Conservation (phyloP, 108 stramenopile genomes). For the Conticribra weissflogii region DNA sequence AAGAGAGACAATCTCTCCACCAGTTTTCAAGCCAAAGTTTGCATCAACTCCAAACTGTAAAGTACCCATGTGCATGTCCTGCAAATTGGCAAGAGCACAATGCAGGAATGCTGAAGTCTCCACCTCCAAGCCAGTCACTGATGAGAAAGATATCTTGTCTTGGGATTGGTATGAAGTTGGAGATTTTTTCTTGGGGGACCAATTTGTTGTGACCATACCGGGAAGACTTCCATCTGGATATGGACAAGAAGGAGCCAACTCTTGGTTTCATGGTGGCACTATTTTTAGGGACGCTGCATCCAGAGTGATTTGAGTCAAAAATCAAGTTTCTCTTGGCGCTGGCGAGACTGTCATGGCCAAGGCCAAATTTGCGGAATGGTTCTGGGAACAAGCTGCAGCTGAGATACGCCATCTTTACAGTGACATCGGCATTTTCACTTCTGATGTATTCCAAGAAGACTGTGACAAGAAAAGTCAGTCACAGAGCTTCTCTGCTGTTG, state of each 20-base stretch:
- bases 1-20: not conserved
- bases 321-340: constrained; percentile 37
- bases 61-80: not conserved
- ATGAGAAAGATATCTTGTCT: not conserved
- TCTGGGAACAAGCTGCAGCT: constrained; percentile 8
- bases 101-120: too few species aligned
- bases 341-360: constrained; percentile 47
- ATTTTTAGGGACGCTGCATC: constrained; percentile 51
- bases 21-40: not conserved
- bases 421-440: constrained; percentile 44
- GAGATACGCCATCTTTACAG: constrained; percentile 21
- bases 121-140: not conserved
- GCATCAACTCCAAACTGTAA: not conserved
- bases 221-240: constrained; percentile 29
- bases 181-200: constrained; percentile 41
- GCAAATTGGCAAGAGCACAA: not conserved
- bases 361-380: constrained; percentile 28
- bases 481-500: constrained; percentile 23
- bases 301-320: constrained; percentile 10
- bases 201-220: constrained; percentile 17
- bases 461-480: constrained; percentile 24
- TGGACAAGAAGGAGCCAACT: constrained; percentile 29
- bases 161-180: constrained; percentile 19
- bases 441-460: not conserved
- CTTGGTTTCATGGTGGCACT: constrained; percentile 29